Conservation (phyloP, 768 basidiomycete species). For the Kwoniella heveanensis region DNA sequence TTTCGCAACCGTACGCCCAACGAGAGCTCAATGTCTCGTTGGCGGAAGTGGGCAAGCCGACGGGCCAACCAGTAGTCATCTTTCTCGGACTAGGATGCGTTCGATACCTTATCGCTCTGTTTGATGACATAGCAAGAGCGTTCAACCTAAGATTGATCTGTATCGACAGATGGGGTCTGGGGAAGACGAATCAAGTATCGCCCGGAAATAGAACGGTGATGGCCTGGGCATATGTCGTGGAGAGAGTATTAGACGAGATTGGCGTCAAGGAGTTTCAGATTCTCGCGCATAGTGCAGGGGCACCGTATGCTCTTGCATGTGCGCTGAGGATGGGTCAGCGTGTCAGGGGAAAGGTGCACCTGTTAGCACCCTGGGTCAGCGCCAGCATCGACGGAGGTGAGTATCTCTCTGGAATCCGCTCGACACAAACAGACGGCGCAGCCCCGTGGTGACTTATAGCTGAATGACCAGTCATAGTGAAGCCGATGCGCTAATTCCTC, state of each 20-base stretch:
- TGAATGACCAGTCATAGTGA: no score
- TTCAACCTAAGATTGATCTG: slow-evolving; percentile 86
- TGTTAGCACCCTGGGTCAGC: slow-evolving; percentile 97
- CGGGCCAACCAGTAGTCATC: slow-evolving; percentile 84
- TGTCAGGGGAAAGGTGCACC: slow-evolving; percentile 77
- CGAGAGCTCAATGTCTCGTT: slow-evolving; percentile 77
- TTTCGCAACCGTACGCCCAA: slow-evolving; percentile 78
- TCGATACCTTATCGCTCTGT: slow-evolving; percentile 88
- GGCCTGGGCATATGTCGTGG: slow-evolving; percentile 87
- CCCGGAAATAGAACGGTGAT: slow-evolving; percentile 73
- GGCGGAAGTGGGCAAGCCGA: slow-evolving; percentile 84
- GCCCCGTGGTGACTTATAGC: no score
- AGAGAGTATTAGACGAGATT: slow-evolving; percentile 82
- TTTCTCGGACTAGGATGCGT: slow-evolving; percentile 95
- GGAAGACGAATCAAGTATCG: slow-evolving; percentile 70
- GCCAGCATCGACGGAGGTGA: slow-evolving; percentile 76
- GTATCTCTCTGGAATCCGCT: slow-evolving; percentile 48
- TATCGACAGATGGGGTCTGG: slow-evolving; percentile 93
- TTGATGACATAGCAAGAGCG: slow-evolving; percentile 92
- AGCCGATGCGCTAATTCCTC: no score
- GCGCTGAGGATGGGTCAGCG: slow-evolving; percentile 74
- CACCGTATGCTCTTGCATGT: slow-evolving; percentile 88
- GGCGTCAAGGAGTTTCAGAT: slow-evolving; percentile 78
- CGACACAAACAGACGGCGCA: no score
- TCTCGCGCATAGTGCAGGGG: slow-evolving; percentile 93